Percentiles rank a stretch among this genome's conserved stretches.
These are phyloP conservation scores for Talaromyces wortmannii DNA, from an alignment of 495 filamentous ascomycete genomes.

Conservation along the genomic window DNA sequence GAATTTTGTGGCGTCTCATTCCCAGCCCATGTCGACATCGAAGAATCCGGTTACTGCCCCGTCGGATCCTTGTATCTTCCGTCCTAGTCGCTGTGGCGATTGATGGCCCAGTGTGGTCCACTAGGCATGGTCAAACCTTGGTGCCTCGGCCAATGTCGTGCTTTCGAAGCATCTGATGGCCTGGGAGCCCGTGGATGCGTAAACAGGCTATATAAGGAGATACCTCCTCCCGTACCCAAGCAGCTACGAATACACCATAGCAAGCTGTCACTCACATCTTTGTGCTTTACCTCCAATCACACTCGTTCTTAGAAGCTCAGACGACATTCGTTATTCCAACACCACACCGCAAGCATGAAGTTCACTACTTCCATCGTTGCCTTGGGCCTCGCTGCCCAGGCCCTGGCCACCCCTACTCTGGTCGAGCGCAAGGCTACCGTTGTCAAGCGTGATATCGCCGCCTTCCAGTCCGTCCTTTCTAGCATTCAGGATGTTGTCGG, in stretches of 20 bases:
- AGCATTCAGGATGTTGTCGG: conserved; percentile 21
- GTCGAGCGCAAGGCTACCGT: conserved; percentile 10
- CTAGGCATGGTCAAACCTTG: neutral
- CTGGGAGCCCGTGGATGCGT: too few relatives aligned
- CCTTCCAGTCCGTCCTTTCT: conserved; percentile 20
- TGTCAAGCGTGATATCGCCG: conserved; percentile 21
- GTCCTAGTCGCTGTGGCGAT: too few relatives aligned
- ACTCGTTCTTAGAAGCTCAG: neutral
- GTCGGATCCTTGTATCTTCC: neutral
- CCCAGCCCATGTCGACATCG: neutral
- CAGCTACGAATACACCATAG: neutral
- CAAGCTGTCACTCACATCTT: neutral
- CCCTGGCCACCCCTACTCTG: conserved; percentile 17
- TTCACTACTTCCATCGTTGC: conserved; percentile 23
- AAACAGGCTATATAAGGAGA: neutral
- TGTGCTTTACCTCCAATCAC: conserved; percentile 17
- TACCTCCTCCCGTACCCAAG: neutral
- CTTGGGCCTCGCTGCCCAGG: conserved; percentile 17
- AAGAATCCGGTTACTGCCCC: neutral
- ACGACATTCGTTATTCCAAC: conserved; percentile 8
- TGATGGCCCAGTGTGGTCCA: neutral
- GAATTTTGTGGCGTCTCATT: neutral
- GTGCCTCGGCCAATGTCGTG: neutral
- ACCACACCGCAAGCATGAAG: conserved; percentile 28
- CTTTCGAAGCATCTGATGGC: too few relatives aligned